Evolutionary conservation across 495 filamentous ascomycete genomes (phyloP).

Genomic region (Daldinia childiae): DNA sequence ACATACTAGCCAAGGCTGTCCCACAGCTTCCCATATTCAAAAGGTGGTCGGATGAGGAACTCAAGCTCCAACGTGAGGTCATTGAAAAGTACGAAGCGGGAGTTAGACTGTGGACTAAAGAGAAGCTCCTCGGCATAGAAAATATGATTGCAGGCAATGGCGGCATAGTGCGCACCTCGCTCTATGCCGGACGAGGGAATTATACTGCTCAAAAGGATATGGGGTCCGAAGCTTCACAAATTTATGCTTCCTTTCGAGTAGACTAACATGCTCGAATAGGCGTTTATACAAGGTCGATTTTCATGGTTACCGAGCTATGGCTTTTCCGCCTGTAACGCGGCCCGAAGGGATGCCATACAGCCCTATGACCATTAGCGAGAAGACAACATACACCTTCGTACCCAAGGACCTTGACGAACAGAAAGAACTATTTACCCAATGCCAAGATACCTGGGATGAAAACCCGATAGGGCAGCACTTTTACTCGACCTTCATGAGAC

Average conservation of each 20-base stretch:
- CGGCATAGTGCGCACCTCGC: background rate
- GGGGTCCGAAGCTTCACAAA: background rate
- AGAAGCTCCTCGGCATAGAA: conserved; percentile 13
- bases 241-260: background rate
- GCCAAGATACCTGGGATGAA: conserved; percentile 1
- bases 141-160: background rate
- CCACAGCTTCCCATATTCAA: background rate
- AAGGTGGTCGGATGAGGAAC: conserved; percentile 22
- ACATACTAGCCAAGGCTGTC: background rate
- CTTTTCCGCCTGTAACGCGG: conserved; percentile 10
- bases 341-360: conserved; percentile 21
- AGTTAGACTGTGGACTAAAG: conserved; percentile 27
- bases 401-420: background rate
- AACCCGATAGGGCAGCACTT: conserved; percentile 19
- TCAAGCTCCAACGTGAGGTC: conserved; percentile 24
- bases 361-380: conserved; percentile 14
- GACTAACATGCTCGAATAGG: conserved; percentile 10
- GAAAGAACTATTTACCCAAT: background rate
- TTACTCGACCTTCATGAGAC: conserved; percentile 28
- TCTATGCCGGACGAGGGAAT: conserved; percentile 6
- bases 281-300: conserved; percentile 20
- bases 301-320: conserved; percentile 25
- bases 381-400: conserved; percentile 8
- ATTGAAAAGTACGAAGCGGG: conserved; percentile 32
- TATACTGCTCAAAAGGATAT: background rate